Conservation (phyloP, 2,329 filamentous ascomycete genomes). For the Herpomyces periplanetae region DNA sequence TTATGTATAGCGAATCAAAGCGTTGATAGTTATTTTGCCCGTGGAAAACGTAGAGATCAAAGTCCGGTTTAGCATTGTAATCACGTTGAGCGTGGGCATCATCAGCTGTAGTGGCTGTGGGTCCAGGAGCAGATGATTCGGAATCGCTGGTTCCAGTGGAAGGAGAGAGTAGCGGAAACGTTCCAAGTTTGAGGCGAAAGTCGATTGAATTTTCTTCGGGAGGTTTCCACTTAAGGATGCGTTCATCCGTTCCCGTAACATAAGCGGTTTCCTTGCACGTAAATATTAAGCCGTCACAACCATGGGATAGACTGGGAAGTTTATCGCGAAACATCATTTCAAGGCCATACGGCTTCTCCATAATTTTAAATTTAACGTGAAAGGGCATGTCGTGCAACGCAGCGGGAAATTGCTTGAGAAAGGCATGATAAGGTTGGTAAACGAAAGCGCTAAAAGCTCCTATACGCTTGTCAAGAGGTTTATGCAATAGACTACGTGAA, state of each 20-base stretch:
- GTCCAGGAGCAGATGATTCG: conserved; percentile 22
- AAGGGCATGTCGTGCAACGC: conserved; percentile 34
- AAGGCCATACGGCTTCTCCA: conserved; percentile 45
- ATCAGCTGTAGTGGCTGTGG: too few species aligned
- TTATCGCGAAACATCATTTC: conserved; percentile 69
- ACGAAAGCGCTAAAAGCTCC: conserved; percentile 48
- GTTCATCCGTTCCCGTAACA: conserved; percentile 51
- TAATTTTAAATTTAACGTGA: conserved; percentile 46
- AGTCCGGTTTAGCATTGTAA: conserved; percentile 15
- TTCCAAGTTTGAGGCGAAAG: conserved; percentile 31
- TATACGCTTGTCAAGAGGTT: conserved; percentile 51
- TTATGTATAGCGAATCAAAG: conserved; percentile 26
- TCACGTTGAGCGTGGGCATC: conserved; percentile 26
- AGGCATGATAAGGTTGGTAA: conserved; percentile 23
- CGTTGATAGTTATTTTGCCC: conserved; percentile 21
- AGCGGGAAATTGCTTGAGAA: conserved; percentile 22
- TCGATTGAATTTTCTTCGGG: conserved; percentile 81
- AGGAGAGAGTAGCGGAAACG: conserved; percentile 30
- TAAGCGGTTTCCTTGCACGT: conserved; percentile 69
- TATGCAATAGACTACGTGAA: conserved; percentile 28
- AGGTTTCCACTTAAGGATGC: conserved; percentile 95
- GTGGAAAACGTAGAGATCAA: conserved; percentile 27
- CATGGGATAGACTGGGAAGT: conserved; percentile 46
- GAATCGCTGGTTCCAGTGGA: too few species aligned
- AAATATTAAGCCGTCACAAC: conserved; percentile 88